Base-by-base conservation (phyloP, 352 stramenopile genomes). In the Phytopythium mirpurense region DNA sequence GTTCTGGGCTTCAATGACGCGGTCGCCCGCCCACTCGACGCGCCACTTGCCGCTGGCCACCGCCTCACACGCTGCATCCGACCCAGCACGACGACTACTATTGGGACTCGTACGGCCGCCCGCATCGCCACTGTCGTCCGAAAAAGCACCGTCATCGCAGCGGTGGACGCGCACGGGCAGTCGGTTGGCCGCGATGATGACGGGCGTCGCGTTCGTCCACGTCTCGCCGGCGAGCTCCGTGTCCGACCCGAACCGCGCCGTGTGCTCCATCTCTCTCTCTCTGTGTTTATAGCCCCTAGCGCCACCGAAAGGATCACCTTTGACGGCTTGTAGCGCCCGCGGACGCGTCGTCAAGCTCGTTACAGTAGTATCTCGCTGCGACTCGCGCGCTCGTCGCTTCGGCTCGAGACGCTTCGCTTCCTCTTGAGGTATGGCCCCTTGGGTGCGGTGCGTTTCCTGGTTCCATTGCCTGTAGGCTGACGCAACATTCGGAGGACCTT, bases 161-260 rank as follows among this genome's bases (percentile, higher is more conserved):
- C 56, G 60, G 26, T 62, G 63, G 12, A 77, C 38, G 5, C 75
- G 76, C 32, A 89, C 70, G 21, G 80, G 80, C 7, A 91, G 62
- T 7, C 76, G 75, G 57, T 89, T 85, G 10, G 78, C 74, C 21
- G 78, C 80, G 63, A 91, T 87, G 48, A 91, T 78, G 46, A 91
- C 75, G 37, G 78, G 80, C 37, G 62, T 84, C 4, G 74, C 62
- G 15, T 68, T 62, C 51, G 75, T 68, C 78, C 78, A 89, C 42
- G 63, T 59, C 45, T 85, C 65, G 43, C 15, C 27, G 29, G n/a
- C 32, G 47, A 38, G 36, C 27, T 57, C 51, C n/a, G 31, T 4
- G 8, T 57, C 51, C n/a, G 41, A 41, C 38, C 26, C 51, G 14
- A 26, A 44, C 15, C 38, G 38, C 27, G 51, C 32, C 27, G 41